Percentiles rank a stretch among this genome's conserved stretches.
These are phyloP conservation scores for Collybia nuda DNA, from an alignment of 768 basidiomycete species.

Conservation along the genomic window DNA sequence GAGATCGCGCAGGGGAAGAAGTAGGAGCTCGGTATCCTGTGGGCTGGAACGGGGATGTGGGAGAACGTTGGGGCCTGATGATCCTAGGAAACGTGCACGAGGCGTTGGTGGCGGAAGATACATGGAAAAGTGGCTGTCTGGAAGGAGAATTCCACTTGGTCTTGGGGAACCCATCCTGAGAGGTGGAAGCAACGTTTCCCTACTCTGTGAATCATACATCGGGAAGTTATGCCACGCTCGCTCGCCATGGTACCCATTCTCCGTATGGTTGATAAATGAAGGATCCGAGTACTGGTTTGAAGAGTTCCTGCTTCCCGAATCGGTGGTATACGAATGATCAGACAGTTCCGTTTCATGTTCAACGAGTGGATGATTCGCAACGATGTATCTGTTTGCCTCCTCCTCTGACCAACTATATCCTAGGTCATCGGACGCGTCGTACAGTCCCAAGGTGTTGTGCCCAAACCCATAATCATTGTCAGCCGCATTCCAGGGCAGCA, in stretches of 20 bases:
- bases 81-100: conserved; percentile 1
- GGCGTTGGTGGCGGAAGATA: background rate
- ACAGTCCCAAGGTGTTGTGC: background rate
- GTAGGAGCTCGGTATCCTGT: conserved; percentile 7
- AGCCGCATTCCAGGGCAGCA: conserved; percentile 3
- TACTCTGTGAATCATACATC: conserved; percentile 7
- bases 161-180: conserved; percentile 1
- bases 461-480: background rate
- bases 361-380: background rate
- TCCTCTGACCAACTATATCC: background rate
- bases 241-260: no score
- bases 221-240: background rate
- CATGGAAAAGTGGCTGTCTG: conserved; percentile 2
- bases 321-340: background rate
- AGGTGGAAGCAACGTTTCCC: conserved; percentile 6
- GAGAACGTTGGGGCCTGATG: conserved; percentile 1
- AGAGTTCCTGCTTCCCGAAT: background rate
- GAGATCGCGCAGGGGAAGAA: background rate
- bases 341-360: background rate
- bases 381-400: background rate
- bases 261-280: background rate
- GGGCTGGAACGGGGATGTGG: background rate
- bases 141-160: background rate
- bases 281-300: background rate
- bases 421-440: background rate